These are phyloP conservation scores for Ocimum tenuiflorum DNA, from an alignment of 257 asterid genomes.

Conservation along the genomic window DNA sequence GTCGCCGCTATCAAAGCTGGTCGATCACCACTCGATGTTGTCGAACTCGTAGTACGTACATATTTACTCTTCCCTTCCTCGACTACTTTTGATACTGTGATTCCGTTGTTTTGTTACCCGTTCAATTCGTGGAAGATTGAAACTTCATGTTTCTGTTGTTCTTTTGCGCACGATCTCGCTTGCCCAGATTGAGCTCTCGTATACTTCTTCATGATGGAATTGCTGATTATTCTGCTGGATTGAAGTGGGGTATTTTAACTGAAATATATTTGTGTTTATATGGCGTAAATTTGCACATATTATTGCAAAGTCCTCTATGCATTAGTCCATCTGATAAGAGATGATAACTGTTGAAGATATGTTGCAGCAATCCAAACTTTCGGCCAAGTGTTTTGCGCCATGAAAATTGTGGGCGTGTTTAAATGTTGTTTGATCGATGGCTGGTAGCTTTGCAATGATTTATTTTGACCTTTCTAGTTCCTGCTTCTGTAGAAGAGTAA, in stretches of 20 bases:
- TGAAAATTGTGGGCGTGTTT: neutral
- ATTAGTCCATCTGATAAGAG: neutral
- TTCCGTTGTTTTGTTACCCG: neutral
- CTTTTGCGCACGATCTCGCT: neutral
- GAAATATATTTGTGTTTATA: neutral
- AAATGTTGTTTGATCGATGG: neutral
- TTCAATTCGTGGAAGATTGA: neutral
- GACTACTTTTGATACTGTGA: neutral
- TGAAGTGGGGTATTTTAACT: neutral
- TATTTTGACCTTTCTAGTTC: neutral
- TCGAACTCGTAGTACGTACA: conserved; percentile 66
- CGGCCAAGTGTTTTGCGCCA: neutral
- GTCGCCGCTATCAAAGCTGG: conserved; percentile 65
- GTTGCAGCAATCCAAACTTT: neutral
- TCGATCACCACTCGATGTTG: conserved; percentile 79
- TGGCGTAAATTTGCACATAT: neutral
- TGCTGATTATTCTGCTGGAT: neutral
- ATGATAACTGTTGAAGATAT: neutral
- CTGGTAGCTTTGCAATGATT: neutral
- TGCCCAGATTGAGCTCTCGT: neutral
- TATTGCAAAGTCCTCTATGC: neutral
- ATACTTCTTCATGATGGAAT: neutral
- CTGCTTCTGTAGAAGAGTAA: neutral
- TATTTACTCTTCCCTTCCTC: neutral
- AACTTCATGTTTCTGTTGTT: neutral